Evolutionary conservation across 352 stramenopile genomes (phyloP).

Genomic region (Saprolegnia diclina): DNA sequence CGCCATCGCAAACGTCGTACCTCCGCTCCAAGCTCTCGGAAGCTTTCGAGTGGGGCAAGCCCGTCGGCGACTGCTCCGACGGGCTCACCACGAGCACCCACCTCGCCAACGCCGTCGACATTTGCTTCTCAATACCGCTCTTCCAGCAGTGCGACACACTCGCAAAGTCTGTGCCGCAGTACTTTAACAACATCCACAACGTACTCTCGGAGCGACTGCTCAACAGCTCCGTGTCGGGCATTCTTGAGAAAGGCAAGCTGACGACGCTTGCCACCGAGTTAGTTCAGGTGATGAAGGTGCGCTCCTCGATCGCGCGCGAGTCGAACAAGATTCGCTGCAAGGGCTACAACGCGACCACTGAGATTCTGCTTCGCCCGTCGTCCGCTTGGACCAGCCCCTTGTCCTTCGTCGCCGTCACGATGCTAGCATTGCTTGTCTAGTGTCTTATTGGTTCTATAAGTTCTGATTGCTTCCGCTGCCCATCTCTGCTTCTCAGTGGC

Average conservation of each 20-base stretch:
- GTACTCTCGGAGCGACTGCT: not conserved
- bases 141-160: constrained; percentile 5
- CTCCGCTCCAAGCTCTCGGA: not conserved
- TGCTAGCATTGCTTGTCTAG: too few relatives aligned
- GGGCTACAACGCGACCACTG: constrained; percentile 1
- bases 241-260: not conserved
- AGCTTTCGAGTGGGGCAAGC: constrained; percentile 9
- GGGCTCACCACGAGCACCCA: constrained; percentile 1
- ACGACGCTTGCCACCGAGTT: not conserved
- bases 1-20: not conserved
- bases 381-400: too few relatives aligned
- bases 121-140: not conserved
- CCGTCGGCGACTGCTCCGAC: constrained; percentile 4
- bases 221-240: not conserved
- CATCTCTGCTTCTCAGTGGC: too few relatives aligned
- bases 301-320: not conserved
- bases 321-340: constrained; percentile 15
- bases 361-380: not conserved
- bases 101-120: constrained; percentile 4
- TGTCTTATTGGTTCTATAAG: too few relatives aligned
- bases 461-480: too few relatives aligned
- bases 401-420: too few relatives aligned
- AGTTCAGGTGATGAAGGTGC: not conserved
- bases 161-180: constrained; percentile 1
- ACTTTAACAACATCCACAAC: constrained; percentile 16